Base-by-base conservation (phyloP, 768 basidiomycete genomes). In the Tylopilus felleus region DNA sequence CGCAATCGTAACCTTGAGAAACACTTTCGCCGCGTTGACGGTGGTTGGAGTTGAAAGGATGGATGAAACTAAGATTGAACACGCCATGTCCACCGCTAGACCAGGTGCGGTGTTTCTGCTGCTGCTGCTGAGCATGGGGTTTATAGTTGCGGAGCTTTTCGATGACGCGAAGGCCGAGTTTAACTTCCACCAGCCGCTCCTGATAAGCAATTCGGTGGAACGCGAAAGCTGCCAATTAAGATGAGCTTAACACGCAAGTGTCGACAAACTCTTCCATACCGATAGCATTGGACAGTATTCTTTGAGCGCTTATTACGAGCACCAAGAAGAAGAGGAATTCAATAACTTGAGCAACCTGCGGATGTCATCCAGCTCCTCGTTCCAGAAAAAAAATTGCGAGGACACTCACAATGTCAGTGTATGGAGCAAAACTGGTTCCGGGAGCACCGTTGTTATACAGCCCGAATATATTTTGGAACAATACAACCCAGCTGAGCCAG, bases 121-220 rank as follows among this genome's bases (percentile, higher is more conserved):
- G 35, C 16, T 36, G 35, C 16, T 36, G 35, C 16, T 66, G 69
- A 27, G 46, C 42, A 12, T 49, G 60, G 14, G 88, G 88, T 17
- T 79, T 80, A 65, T 86, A 86, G 46, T 78, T 70, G 28, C 86
- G 82, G 17, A 91, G 77, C 57, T 77, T 76, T 66, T 91, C 89
- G 49, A 91, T 79, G 39, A 82, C 81, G 4, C 65, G 65, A 4
- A 90, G 75, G 1, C 83, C 74, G 38, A 74, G 69, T 52, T 74
- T 70, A 7, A 90, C 77, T n/a, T 74, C 71, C 10, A 81, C 77
- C 5, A 90, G 71, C 46, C 89, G 86, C 31, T 91, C 89, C 60
- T 77, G 78, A 66, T 83, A 92, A 10, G 90, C 90, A 4, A 80
- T 84, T n/a, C 77, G 80, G 65, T 91, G 88, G 69, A 92, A 92